These are phyloP conservation scores for Cladosporium sphaerospermum DNA, from an alignment of 2,329 filamentous ascomycete genomes.

Conservation along the genomic window DNA sequence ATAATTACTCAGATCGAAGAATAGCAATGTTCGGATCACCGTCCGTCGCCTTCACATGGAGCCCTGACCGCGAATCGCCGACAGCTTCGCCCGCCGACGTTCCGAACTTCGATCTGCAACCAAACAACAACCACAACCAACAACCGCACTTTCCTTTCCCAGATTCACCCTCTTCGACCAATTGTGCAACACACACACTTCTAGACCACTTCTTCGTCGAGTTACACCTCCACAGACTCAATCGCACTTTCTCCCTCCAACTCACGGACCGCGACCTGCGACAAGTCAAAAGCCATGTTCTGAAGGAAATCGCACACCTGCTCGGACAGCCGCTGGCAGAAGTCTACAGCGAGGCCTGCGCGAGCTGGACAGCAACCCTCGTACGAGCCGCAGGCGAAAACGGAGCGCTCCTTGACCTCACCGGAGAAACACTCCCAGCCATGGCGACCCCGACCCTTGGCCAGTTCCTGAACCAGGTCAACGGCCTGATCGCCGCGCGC, in stretches of 20 bases:
- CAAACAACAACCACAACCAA: background rate
- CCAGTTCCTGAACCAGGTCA: slow-evolving; percentile 62
- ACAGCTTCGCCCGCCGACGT: background rate
- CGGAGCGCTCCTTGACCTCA: background rate
- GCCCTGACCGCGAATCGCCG: background rate
- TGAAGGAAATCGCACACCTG: slow-evolving; percentile 5
- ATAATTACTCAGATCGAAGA: no score
- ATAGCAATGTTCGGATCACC: background rate
- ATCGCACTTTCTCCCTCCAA: background rate
- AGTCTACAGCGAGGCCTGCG: slow-evolving; percentile 5
- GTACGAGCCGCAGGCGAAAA: slow-evolving; percentile 3
- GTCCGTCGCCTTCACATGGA: background rate
- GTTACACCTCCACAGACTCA: slow-evolving; percentile 8
- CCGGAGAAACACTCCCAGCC: background rate
- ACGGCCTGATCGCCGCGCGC: slow-evolving; percentile 54
- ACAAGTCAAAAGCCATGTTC: background rate
- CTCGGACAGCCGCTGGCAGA: slow-evolving; percentile 11
- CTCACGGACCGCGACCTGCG: slow-evolving; percentile 6
- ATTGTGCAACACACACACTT: background rate
- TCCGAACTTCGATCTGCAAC: background rate
- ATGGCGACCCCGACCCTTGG: slow-evolving; percentile 55
- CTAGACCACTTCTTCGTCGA: slow-evolving; percentile 6
- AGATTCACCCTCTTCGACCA: background rate
- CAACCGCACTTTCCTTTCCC: background rate
- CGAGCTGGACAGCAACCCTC: slow-evolving; percentile 3